These are phyloP conservation scores for Candida freyschussii DNA, from an alignment of 1,139 yeast genomes.

Conservation along the genomic window DNA sequence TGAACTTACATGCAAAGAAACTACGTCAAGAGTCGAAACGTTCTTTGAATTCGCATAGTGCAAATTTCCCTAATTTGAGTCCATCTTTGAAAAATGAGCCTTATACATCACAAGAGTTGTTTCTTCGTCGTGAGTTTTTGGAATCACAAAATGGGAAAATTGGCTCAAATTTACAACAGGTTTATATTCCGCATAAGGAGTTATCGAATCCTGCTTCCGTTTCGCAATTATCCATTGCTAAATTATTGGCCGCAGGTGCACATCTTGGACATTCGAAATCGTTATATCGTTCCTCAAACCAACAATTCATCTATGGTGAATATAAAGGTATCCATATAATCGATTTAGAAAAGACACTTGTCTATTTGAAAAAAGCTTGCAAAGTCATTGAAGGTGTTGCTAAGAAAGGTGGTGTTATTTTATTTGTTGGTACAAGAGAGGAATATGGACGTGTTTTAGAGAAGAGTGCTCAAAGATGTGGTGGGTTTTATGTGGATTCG, in stretches of 20 bases:
- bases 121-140: conserved; percentile 48
- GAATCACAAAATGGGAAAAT: conserved; percentile 33
- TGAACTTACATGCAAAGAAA: conserved; percentile 15
- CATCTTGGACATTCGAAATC: conserved; percentile 88
- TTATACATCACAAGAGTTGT: conserved; percentile 73
- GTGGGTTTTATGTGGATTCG: conserved; percentile 76
- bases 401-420: conserved; percentile 75
- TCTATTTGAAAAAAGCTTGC: conserved; percentile 72
- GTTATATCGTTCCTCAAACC: conserved; percentile 78
- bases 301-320: conserved; percentile 82
- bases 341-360: conserved; percentile 78
- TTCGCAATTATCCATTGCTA: conserved; percentile 56
- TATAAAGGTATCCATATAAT: conserved; percentile 87
- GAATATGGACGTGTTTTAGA: conserved; percentile 74
- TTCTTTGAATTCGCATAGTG: conserved; percentile 4
- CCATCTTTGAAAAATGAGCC: conserved; percentile 38
- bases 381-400: conserved; percentile 77
- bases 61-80: conserved; percentile 30
- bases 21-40: conserved; percentile 10
- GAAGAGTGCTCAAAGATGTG: conserved; percentile 71
- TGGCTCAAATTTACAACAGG: conserved; percentile 62
- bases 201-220: conserved; percentile 53
- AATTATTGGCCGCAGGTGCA: conserved; percentile 85
- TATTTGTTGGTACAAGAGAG: conserved; percentile 79
- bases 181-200: conserved; percentile 68